Percentiles rank a stretch among this genome's conserved stretches.
Evolutionary conservation across 768 basidiomycete genomes (phyloP).

Genomic region (Daedaleopsis sinensis): DNA sequence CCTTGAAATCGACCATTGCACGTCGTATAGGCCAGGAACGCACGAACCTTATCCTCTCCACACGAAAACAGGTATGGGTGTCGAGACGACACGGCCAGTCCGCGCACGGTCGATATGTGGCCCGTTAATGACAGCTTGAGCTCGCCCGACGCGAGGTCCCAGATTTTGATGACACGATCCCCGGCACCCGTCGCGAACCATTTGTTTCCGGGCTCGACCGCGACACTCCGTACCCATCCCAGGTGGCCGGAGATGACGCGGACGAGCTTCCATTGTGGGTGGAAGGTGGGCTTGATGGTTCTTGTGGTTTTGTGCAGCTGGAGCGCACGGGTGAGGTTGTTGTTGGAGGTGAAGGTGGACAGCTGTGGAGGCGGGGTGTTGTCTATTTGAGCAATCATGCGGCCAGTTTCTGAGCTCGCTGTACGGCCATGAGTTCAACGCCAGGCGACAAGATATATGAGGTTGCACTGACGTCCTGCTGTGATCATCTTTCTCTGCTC

Average conservation of each 20-base stretch:
- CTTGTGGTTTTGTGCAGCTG: slow-evolving; percentile 91
- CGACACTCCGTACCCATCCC: slow-evolving; percentile 96
- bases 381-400: slow-evolving; percentile 76
- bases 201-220: slow-evolving; percentile 96
- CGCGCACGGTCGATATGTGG: slow-evolving; percentile 96
- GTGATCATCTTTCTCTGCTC: slow-evolving; percentile 69
- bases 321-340: slow-evolving; percentile 84
- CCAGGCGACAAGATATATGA: too few species aligned
- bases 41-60: slow-evolving; percentile 90
- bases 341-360: slow-evolving; percentile 68
- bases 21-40: too few species aligned
- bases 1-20: too few species aligned
- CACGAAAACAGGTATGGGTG: slow-evolving; percentile 98
- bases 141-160: slow-evolving; percentile 98
- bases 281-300: slow-evolving; percentile 93
- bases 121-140: slow-evolving; percentile 95
- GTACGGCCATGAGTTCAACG: slow-evolving; percentile 2
- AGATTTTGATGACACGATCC: slow-evolving; percentile 97
- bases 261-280: slow-evolving; percentile 93
- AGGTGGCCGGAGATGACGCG: slow-evolving; percentile 98
- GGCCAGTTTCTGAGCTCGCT: slow-evolving; percentile 52
- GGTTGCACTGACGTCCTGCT: slow-evolving; percentile 57
- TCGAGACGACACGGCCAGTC: slow-evolving; percentile 86
- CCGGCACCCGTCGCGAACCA: slow-evolving; percentile 99
- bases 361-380: slow-evolving; percentile 66